Percentiles rank a stretch among this genome's conserved stretches.
These are phyloP conservation scores for Hygrophila difformis DNA, from an alignment of 257 asterid genomes.

Conservation along the genomic window DNA sequence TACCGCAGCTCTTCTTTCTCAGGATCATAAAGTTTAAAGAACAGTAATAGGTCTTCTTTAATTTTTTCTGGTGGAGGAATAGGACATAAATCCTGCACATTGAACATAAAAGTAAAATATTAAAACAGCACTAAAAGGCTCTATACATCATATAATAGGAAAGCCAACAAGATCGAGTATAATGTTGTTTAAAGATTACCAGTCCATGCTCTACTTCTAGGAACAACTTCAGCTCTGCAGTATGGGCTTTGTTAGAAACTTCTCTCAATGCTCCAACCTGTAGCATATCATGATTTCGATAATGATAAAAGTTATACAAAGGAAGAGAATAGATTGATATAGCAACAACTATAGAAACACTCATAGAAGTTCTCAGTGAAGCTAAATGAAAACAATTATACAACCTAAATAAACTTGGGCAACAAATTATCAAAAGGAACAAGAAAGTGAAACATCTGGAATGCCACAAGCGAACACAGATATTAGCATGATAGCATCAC, in stretches of 20 bases:
- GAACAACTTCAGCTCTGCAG: slow-evolving; percentile 81
- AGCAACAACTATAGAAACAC: not conserved
- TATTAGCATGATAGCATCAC: no score
- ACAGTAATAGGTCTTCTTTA: slow-evolving; percentile 79
- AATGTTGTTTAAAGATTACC: slow-evolving; percentile 33
- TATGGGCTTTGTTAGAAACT: slow-evolving; percentile 62
- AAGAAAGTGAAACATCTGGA: no score
- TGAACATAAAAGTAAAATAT: slow-evolving; percentile 3
- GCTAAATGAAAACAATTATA: no score
- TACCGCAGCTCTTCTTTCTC: slow-evolving; percentile 93
- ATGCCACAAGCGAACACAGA: no score
- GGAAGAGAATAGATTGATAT: not conserved
- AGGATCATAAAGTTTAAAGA: slow-evolving; percentile 86
- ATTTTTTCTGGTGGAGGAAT: slow-evolving; percentile 67
- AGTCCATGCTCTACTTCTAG: slow-evolving; percentile 68
- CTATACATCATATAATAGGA: slow-evolving; percentile 1
- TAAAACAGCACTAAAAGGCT: slow-evolving; percentile 3
- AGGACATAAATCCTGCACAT: slow-evolving; percentile 51
- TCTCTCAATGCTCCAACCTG: slow-evolving; percentile 95
- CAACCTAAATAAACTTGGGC: no score
- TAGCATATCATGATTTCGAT: slow-evolving; percentile 16
- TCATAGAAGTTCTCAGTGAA: no score
- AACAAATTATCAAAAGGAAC: no score
- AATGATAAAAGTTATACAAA: not conserved
- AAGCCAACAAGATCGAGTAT: slow-evolving; percentile 4